A percentile compares a stretch with the other conserved stretches of the same genome.
Evolutionary conservation across 352 stramenopile species (phyloP).

Genomic region (Phytophthora ramorum): DNA sequence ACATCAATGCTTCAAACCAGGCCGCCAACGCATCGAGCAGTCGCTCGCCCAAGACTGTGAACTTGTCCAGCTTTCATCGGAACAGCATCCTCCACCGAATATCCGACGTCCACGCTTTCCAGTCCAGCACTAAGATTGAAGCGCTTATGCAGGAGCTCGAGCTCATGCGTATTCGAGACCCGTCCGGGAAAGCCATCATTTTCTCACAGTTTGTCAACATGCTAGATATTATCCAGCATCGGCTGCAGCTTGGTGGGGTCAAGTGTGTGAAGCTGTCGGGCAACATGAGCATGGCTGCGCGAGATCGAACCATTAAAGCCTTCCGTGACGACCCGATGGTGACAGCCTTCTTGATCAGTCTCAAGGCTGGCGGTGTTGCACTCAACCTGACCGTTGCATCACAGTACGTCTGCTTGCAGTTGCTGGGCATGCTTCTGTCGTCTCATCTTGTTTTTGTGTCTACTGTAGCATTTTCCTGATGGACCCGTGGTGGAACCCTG

Average conservation of each 20-base stretch:
- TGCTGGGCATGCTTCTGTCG: conserved; percentile 3
- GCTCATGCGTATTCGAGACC: conserved; percentile 92
- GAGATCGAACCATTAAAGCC: conserved; percentile 78
- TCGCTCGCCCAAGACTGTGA: conserved; percentile 36
- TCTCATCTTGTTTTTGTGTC: conserved; percentile 17
- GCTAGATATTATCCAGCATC: conserved; percentile 98
- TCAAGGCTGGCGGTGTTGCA: conserved; percentile 98
- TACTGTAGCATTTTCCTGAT: conserved; percentile 94
- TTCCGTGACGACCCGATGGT: conserved; percentile 93
- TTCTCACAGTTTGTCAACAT: conserved; percentile 99
- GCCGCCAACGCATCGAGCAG: conserved; percentile 5
- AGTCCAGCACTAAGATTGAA: conserved; percentile 98
- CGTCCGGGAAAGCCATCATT: conserved; percentile 97
- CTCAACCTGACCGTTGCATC: conserved; percentile 98
- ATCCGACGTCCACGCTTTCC: conserved; percentile 71
- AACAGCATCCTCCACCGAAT: conserved; percentile 75
- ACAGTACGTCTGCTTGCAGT: conserved; percentile 68
- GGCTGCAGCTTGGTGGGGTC: conserved; percentile 90
- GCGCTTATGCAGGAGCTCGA: conserved; percentile 97
- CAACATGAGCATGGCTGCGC: conserved; percentile 89
- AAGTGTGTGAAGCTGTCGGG: conserved; percentile 93
- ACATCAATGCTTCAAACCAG: conserved; percentile 19
- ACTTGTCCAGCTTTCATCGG: conserved; percentile 74
- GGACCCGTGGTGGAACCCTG: conserved; percentile 99
- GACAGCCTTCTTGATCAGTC: conserved; percentile 97